Evolutionary conservation across 108 stramenopile species (phyloP).

Genomic region (Cyclotella kingstonii): DNA sequence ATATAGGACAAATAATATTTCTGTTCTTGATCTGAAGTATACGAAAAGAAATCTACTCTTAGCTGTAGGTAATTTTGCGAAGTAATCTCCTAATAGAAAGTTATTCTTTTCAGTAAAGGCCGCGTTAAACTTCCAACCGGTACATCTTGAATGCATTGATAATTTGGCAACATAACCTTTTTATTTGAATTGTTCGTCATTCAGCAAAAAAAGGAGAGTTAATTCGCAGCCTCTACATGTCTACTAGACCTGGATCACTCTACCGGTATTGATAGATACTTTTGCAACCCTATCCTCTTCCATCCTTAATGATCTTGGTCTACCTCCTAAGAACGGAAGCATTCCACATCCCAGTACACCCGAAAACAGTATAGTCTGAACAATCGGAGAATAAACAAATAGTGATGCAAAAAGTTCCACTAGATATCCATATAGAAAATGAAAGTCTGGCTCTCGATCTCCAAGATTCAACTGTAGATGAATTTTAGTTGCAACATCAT

Average conservation of each 20-base stretch:
- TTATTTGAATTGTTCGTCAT: no score
- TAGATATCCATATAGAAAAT: conserved; percentile 34
- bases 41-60: conserved; percentile 81
- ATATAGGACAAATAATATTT: conserved; percentile 39
- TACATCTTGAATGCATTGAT: no score
- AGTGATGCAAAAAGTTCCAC: conserved; percentile 33
- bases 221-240: no score
- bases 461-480: conserved; percentile 2
- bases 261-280: no score
- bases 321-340: conserved; percentile 42
- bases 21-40: conserved; percentile 74
- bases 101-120: no score
- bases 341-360: conserved; percentile 44
- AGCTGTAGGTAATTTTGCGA: conserved; percentile 70
- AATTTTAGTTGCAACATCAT: background rate
- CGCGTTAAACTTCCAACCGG: no score
- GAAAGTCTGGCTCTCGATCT: conserved; percentile 13
- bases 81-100: background rate
- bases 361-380: conserved; percentile 30
- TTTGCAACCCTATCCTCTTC: conserved; percentile 1
- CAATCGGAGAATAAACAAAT: conserved; percentile 40
- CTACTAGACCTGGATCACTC: no score
- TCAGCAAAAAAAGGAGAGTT: no score
- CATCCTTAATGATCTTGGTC: conserved; percentile 21
- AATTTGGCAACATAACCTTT: no score